A percentile compares a stretch with the other conserved stretches of the same genome.
These are phyloP conservation scores for Cupressus sempervirens DNA, from an alignment of 75 land plant species.

Conservation along the genomic window DNA sequence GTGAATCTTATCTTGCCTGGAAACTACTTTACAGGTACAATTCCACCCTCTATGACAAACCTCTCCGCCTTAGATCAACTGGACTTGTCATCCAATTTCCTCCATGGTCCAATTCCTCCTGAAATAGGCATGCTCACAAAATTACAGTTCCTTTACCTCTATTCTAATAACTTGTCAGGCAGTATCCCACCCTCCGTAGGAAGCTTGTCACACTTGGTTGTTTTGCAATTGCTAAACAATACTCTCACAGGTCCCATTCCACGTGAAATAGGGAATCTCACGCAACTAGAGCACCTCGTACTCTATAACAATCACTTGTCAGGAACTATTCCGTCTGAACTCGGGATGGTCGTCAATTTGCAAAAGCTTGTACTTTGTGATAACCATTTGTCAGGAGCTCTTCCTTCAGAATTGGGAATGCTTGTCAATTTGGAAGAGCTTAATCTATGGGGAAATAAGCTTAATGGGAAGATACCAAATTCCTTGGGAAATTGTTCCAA, in stretches of 20 bases:
- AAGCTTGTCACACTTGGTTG: neutral
- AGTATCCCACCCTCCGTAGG: neutral
- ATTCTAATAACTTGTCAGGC: constrained; percentile 12
- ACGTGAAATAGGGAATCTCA: neutral
- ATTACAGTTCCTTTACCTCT: constrained; percentile 6
- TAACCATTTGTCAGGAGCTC: too few species aligned
- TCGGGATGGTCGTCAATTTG: too few species aligned
- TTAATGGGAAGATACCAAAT: neutral
- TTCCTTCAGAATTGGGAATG: too few species aligned
- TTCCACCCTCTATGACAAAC: constrained; percentile 12
- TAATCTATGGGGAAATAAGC: too few species aligned
- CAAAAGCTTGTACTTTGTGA: too few species aligned
- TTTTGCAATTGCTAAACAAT: neutral
- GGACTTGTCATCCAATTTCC: constrained; percentile 13
- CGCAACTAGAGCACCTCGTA: too few species aligned
- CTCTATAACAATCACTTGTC: too few species aligned
- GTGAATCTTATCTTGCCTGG: neutral
- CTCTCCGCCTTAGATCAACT: constrained; percentile 3
- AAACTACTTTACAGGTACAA: constrained; percentile 15
- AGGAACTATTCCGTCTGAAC: too few species aligned
- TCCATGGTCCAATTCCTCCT: constrained; percentile 17
- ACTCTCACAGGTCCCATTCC: constrained; percentile 77
- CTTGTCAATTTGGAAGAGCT: too few species aligned
- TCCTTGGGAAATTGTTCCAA: neutral
- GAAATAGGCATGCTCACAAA: constrained; percentile 19